Base-by-base conservation (phyloP, 108 stramenopile species). In the Cyclotella atomus region DNA sequence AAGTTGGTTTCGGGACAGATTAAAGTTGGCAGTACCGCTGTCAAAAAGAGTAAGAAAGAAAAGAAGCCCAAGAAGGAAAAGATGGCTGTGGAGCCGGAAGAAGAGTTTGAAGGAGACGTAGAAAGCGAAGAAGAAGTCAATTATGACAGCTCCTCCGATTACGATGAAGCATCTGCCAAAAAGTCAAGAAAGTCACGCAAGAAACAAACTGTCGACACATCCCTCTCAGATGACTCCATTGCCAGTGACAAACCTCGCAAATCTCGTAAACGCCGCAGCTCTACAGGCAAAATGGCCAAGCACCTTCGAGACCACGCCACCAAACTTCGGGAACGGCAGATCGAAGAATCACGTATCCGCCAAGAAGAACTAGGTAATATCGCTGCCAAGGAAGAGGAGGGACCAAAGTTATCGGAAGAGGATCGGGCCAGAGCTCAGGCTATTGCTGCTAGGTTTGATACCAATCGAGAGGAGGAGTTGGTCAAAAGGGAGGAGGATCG, bases 371-470 rank as follows among this genome's bases (percentile, higher is more conserved):
- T 91, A 75, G 79, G 68, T 12, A 71, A 73, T 27, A 35, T 80
- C 25, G 34, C n/a, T 76, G 66, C 50, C 64, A 32, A 57, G 79
- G 72, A 75, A 46, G 21, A 54, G 14, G 45, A 35, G n/a, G 32
- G 20, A 6, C 79, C 79, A n/a, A 29, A 57, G 44, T 41, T 78
- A 12, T 73, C 71, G 15, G 85, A 88, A 70, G 85, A 89, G 65
- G 94, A 95, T 72, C 79, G 85, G 27, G 72, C 83, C 38, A 79
- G 91, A 17, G 88, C 89, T 24, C 85, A 84, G 60, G 85, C 79
- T n/a, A 95, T 95, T 73, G 89, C 91, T 0, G 79, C 83, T 44
- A 79, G 85, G 50, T 91, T 95, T 68, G 87, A 95, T 33, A 95
- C 91, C 34, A 77, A 89, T 70, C 83, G 90, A 38, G 90, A 92